Base-by-base conservation (phyloP, 441 rosid species). In the Syzygium syzygioides region DNA sequence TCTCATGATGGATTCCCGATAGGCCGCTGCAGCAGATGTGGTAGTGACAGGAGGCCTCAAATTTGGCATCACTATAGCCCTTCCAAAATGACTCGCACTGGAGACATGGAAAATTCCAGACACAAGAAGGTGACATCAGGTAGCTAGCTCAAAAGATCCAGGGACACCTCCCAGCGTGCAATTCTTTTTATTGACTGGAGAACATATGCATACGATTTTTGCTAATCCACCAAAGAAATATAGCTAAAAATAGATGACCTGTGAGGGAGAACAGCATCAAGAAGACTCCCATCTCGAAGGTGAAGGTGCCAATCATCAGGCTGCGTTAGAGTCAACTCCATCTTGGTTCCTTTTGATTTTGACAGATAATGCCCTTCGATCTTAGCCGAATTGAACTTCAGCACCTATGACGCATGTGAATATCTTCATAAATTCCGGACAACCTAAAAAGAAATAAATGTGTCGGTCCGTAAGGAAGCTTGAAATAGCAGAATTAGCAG, bases 221-320 rank as follows among this genome's bases (percentile, higher is more conserved):
- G 53, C 9, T 2, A 86, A 62, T 57, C 41, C 26, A 26, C 20
- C 32, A 26, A 62, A 7, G 25, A 86, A 25, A 66, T 28, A 87
- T 30, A 85, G 55, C 45, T 68, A 20, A 60, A 62, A 86, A 14
- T 91, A 62, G 86, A 83, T 17, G 28, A 96, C 97, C 98, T 97
- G 94, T 96, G 98, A 64, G 95, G 93, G 55, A 92, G 94, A 89
- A 97, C 96, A 86, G 94, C 98, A 71, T 95, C 88, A 85, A 96
- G 96, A 90, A 97, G 95, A 53, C 94, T 95, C 3, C 93, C 95
- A 3, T 97, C 97, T 14, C 98, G 97, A 60, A 97, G 96, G 91
- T 97, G 98, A 93, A 96, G 98, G 94, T 97, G 99, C 99, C 98
- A 96, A 89, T 97, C 98, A 91, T 97, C 98, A 23, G 97, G 98